phyloP scores from a whole-genome alignment of 164 flowering plant genomes.

The Houttuynia cordata region DNA sequence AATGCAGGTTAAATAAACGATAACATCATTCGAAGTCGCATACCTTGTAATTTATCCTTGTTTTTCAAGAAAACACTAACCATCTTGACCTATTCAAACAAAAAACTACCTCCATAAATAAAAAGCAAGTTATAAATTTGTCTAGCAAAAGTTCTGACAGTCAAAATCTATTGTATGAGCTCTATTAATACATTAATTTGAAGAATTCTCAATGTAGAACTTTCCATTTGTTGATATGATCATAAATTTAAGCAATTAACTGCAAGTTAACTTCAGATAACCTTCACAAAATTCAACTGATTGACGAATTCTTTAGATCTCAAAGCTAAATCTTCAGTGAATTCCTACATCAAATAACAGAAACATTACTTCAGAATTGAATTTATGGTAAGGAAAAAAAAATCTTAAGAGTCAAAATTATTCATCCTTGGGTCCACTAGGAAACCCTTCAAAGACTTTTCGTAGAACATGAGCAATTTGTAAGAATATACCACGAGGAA shows the following conservation, averaged over 20 bases:
- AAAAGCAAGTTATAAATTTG: too few relatives aligned
- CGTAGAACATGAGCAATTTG: too few relatives aligned
- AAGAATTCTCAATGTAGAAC: neutral
- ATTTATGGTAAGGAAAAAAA: too few relatives aligned
- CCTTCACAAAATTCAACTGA: constrained; percentile 43
- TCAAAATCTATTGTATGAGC: neutral
- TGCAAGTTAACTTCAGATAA: constrained; percentile 14
- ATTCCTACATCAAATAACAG: constrained; percentile 44
- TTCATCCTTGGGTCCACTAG: neutral
- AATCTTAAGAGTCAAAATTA: too few relatives aligned
- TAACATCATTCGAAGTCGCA: neutral
- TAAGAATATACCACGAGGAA: too few relatives aligned
- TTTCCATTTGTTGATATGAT: neutral
- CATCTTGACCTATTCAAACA: constrained; percentile 39
- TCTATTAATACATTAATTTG: too few relatives aligned
- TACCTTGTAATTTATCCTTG: constrained; percentile 45
- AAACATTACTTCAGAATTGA: neutral
- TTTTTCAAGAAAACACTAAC: constrained; percentile 55
- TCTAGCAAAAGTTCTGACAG: neutral
- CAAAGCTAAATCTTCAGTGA: constrained; percentile 63
- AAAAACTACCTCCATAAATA: neutral
- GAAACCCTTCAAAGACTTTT: too few relatives aligned
- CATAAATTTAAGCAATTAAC: neutral
- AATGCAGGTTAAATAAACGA: neutral
- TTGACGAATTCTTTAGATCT: constrained; percentile 51